Conservation (phyloP, 495 filamentous ascomycete genomes). For the Recurvomyces mirabilis region DNA sequence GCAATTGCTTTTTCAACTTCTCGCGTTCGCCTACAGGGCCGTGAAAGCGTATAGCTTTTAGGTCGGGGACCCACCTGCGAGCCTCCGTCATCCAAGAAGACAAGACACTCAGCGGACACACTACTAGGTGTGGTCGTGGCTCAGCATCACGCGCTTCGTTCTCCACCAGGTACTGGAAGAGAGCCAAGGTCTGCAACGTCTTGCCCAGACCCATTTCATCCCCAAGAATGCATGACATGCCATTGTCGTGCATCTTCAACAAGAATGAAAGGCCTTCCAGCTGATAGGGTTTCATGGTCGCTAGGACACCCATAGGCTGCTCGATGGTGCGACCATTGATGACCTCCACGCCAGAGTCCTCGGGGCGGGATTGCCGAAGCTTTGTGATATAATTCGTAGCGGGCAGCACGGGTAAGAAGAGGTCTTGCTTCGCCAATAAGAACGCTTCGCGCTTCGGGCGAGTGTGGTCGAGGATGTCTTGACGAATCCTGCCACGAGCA, state of each 20-base stretch:
- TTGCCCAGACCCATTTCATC: slow-evolving; percentile 60
- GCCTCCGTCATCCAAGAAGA: slow-evolving; percentile 48
- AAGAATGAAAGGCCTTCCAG: slow-evolving; percentile 51
- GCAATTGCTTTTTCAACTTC: slow-evolving; percentile 39
- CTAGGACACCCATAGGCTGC: slow-evolving; percentile 40
- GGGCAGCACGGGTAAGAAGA: slow-evolving; percentile 45
- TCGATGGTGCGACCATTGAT: slow-evolving; percentile 38
- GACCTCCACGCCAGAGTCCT: slow-evolving; percentile 11
- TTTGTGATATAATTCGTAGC: slow-evolving; percentile 42
- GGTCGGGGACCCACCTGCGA: slow-evolving; percentile 44
- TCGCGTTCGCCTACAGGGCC: slow-evolving; percentile 40
- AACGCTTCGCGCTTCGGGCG: slow-evolving; percentile 39
- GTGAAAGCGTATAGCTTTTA: slow-evolving; percentile 48
- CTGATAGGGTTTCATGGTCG: slow-evolving; percentile 54
- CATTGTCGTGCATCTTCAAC: slow-evolving; percentile 46
- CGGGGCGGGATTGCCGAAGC: slow-evolving; percentile 21
- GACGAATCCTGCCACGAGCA: slow-evolving; percentile 33
- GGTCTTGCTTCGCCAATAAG: slow-evolving; percentile 40
- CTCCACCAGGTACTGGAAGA: slow-evolving; percentile 43
- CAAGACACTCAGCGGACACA: slow-evolving; percentile 49
- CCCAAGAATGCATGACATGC: slow-evolving; percentile 46
- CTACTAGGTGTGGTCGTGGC: slow-evolving; percentile 44
- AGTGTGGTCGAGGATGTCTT: slow-evolving; percentile 38
- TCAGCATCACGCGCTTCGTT: slow-evolving; percentile 22
- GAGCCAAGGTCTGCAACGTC: slow-evolving; percentile 47